phyloP scores from a whole-genome alignment of 2,329 filamentous ascomycete species.

The Diaporthe helianthi region DNA sequence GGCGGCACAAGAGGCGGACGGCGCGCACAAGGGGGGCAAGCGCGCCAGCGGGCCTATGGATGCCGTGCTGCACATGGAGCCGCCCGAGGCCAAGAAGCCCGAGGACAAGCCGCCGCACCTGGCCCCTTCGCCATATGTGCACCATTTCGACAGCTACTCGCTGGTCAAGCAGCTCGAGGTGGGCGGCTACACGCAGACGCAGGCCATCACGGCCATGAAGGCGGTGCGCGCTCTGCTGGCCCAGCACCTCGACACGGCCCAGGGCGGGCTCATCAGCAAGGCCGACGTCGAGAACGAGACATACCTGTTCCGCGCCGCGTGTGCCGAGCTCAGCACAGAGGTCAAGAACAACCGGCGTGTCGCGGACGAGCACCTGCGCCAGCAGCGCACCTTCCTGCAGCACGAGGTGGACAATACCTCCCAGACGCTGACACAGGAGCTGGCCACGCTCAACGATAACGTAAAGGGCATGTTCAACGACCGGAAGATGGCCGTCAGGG shows the following conservation, averaged over 20 bases:
- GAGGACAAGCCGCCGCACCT: conserved; percentile 68
- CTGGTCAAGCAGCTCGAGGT: conserved; percentile 80
- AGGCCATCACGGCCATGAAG: conserved; percentile 91
- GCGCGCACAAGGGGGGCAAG: conserved; percentile 48
- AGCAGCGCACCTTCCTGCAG: conserved; percentile 84
- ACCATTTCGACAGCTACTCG: conserved; percentile 95
- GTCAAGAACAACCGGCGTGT: conserved; percentile 78
- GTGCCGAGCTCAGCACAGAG: conserved; percentile 88
- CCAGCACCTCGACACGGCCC: conserved; percentile 81
- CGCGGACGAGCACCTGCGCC: conserved; percentile 81
- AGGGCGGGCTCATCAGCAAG: conserved; percentile 82
- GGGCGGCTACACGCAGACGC: conserved; percentile 74
- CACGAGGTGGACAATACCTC: conserved; percentile 94
- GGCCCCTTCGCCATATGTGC: conserved; percentile 80
- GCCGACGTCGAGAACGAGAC: conserved; percentile 93
- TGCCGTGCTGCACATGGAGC: conserved; percentile 56
- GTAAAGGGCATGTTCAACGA: conserved; percentile 97
- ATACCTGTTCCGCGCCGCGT: conserved; percentile 93
- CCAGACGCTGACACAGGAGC: conserved; percentile 85
- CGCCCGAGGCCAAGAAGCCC: conserved; percentile 46
- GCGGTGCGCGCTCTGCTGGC: conserved; percentile 80
- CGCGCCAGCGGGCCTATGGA: conserved; percentile 55
- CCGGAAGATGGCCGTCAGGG: conserved; percentile 87
- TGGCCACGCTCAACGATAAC: conserved; percentile 82
- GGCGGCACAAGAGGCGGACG: neutral